A percentile compares a stretch with the other conserved stretches of the same genome.
phyloP scores from a whole-genome alignment of 2,329 filamentous ascomycete genomes.

The Aspergillus alliaceus region DNA sequence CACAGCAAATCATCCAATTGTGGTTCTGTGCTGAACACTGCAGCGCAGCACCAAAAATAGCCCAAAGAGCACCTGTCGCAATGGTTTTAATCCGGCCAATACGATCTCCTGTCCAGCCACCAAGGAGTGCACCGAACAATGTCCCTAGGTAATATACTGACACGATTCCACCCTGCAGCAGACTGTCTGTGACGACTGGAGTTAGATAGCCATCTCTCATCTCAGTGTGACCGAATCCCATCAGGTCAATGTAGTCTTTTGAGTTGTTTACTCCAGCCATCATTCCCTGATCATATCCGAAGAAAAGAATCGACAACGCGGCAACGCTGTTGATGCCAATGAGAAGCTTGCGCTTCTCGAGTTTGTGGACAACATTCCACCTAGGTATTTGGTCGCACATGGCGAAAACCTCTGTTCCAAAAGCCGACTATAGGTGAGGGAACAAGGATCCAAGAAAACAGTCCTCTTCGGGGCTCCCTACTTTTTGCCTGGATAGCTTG shows the following conservation, averaged over 20 bases:
- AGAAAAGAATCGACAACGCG: slow-evolving; percentile 68
- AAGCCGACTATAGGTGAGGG: not conserved
- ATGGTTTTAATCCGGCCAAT: slow-evolving; percentile 65
- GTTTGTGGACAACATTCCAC: slow-evolving; percentile 53
- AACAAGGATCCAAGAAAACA: too few relatives aligned
- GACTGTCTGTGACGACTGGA: slow-evolving; percentile 58
- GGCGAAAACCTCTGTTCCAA: slow-evolving; percentile 2
- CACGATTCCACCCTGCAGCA: slow-evolving; percentile 65
- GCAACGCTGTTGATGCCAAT: slow-evolving; percentile 64
- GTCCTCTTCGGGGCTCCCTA: not conserved
- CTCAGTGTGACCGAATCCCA: slow-evolving; percentile 64
- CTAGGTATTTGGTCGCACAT: slow-evolving; percentile 41
- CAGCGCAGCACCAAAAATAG: slow-evolving; percentile 60
- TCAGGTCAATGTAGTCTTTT: slow-evolving; percentile 62
- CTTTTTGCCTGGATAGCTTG: not conserved
- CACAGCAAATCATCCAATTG: slow-evolving; percentile 69
- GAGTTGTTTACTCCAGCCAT: slow-evolving; percentile 67
- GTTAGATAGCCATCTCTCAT: slow-evolving; percentile 43
- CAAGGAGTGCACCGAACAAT: slow-evolving; percentile 61
- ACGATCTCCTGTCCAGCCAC: slow-evolving; percentile 64
- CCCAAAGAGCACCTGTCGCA: slow-evolving; percentile 59
- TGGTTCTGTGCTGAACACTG: slow-evolving; percentile 67
- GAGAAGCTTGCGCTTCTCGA: slow-evolving; percentile 58
- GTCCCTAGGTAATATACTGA: slow-evolving; percentile 61
- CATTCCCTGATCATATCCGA: slow-evolving; percentile 58